Conservation (phyloP, 257 asterid species). For the Solanum pennellii region DNA sequence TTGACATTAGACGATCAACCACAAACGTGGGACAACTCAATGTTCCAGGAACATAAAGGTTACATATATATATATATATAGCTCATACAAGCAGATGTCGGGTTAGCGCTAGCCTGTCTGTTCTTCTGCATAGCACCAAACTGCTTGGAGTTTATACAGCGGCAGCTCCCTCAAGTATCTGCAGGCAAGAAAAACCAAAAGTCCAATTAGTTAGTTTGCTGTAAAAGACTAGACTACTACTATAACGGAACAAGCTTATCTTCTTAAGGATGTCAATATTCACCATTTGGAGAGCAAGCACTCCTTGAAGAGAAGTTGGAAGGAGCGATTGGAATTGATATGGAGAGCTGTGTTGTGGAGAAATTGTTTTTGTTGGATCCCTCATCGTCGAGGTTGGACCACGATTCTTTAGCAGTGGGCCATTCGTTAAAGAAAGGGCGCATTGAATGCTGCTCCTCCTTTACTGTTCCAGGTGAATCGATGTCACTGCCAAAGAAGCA, state of each 20-base stretch:
- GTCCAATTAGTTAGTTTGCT: not conserved
- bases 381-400: slow-evolving; percentile 61
- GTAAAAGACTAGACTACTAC: not conserved
- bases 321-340: slow-evolving; percentile 58
- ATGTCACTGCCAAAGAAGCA: slow-evolving; percentile 55
- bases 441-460: slow-evolving; percentile 65
- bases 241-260: not conserved
- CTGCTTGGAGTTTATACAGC: slow-evolving; percentile 4
- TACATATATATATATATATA: not conserved
- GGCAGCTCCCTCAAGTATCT: slow-evolving; percentile 44
- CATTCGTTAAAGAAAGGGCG: slow-evolving; percentile 85
- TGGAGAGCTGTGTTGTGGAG: slow-evolving; percentile 79
- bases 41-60: not conserved
- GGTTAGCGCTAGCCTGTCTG: not conserved
- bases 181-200: not conserved
- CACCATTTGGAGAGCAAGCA: slow-evolving; percentile 54
- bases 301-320: slow-evolving; percentile 49
- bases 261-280: slow-evolving; percentile 7
- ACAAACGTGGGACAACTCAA: not conserved
- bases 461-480: slow-evolving; percentile 29
- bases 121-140: not conserved
- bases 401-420: slow-evolving; percentile 73
- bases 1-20: not conserved
- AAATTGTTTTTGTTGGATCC: slow-evolving; percentile 43
- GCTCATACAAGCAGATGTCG: not conserved